Conservation (phyloP, 2,329 filamentous ascomycete genomes). For the Zymoseptoria tritici region DNA sequence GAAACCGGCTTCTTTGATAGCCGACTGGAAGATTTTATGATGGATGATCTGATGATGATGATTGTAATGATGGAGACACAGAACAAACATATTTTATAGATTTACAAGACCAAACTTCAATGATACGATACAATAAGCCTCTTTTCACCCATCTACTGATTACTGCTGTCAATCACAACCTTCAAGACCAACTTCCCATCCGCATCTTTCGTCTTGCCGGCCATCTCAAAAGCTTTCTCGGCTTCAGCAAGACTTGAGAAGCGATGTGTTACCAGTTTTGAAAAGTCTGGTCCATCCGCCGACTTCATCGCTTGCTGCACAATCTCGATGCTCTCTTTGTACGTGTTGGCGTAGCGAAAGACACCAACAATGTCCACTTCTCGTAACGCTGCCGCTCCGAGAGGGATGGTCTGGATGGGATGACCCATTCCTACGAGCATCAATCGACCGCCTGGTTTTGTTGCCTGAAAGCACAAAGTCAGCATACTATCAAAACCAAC, state of each 20-base stretch:
- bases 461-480: slow-evolving; percentile 36
- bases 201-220: slow-evolving; percentile 59
- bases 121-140: not conserved
- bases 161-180: slow-evolving; percentile 49
- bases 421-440: slow-evolving; percentile 76
- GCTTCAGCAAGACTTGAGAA: slow-evolving; percentile 58
- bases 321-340: slow-evolving; percentile 60
- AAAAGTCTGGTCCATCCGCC: slow-evolving; percentile 52
- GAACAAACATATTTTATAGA: not conserved
- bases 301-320: slow-evolving; percentile 39
- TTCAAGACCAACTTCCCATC: slow-evolving; percentile 64
- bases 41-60: not conserved
- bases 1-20: not conserved
- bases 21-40: not conserved
- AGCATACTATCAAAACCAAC: not conserved
- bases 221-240: slow-evolving; percentile 61
- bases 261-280: slow-evolving; percentile 66
- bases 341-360: slow-evolving; percentile 71
- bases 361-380: slow-evolving; percentile 74
- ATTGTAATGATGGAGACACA: not conserved
- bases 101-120: not conserved
- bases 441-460: slow-evolving; percentile 61
- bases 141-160: not conserved
- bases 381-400: slow-evolving; percentile 63
- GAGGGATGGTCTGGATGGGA: slow-evolving; percentile 64